These are phyloP conservation scores for Talaromyces atroroseus DNA, from an alignment of 2,329 filamentous ascomycete species.

Conservation along the genomic window DNA sequence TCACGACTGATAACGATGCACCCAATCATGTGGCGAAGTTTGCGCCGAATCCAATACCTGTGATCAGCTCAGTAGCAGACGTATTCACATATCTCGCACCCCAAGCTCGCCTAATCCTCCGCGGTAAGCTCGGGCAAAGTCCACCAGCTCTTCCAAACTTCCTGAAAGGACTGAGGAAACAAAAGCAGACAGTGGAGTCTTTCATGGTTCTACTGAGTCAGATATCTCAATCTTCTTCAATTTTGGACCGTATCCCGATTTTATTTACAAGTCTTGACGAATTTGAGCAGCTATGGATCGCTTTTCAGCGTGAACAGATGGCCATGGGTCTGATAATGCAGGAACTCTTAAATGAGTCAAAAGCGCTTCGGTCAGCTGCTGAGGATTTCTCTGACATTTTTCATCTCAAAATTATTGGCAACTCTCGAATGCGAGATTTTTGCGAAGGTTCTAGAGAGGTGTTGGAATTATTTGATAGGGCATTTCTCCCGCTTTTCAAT, in stretches of 20 bases:
- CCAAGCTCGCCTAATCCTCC: conserved; percentile 2
- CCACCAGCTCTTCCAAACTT: conserved; percentile 3
- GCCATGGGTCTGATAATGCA: conserved; percentile 1
- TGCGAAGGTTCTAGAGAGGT: conserved; percentile 3
- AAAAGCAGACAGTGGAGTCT: conserved; percentile 6
- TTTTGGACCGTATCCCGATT: not conserved
- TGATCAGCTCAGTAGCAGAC: conserved; percentile 8
- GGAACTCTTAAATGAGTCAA: conserved; percentile 1
- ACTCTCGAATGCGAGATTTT: not conserved
- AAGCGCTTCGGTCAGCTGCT: not conserved
- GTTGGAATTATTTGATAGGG: conserved; percentile 1
- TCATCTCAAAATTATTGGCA: not conserved
- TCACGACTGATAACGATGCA: not conserved
- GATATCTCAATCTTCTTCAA: not conserved
- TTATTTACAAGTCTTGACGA: conserved; percentile 4
- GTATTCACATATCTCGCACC: conserved; percentile 7
- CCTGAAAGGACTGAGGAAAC: not conserved
- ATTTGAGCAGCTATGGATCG: conserved; percentile 4
- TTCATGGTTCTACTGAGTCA: conserved; percentile 3
- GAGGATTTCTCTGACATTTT: not conserved
- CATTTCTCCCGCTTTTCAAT: conserved; percentile 6
- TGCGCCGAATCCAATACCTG: not conserved
- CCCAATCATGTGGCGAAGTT: not conserved
- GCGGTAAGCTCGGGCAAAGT: conserved; percentile 1
- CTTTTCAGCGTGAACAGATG: conserved; percentile 4